Evolutionary conservation across 805 yeast genomes (phyloP).

Genomic region (Starmerella kuoi): DNA sequence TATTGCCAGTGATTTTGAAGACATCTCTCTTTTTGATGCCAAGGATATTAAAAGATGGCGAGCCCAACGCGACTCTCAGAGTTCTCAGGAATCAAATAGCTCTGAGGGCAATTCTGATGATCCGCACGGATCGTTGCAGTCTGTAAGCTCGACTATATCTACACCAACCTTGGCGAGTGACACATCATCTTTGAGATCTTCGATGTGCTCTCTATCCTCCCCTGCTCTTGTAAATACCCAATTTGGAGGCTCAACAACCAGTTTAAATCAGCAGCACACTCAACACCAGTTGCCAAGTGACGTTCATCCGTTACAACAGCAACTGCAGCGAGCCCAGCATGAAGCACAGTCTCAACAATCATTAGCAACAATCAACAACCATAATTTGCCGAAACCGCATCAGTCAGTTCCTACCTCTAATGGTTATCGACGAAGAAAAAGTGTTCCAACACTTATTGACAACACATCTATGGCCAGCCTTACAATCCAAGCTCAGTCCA

Average conservation of each 20-base stretch:
- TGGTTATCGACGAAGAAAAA: conserved; percentile 11
- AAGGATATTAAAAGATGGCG: conserved; percentile 1
- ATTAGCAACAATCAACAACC: not conserved
- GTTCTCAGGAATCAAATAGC: not conserved
- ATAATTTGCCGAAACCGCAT: not conserved
- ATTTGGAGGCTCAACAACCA: not conserved
- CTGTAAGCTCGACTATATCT: conserved; percentile 15
- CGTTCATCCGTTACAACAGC: too few relatives aligned
- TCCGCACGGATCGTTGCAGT: conserved; percentile 9
- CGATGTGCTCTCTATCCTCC: conserved; percentile 16
- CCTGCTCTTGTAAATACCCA: conserved; percentile 15
- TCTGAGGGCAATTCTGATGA: not conserved
- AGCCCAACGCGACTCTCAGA: not conserved
- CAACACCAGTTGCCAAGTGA: not conserved
- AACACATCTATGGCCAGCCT: conserved; percentile 24
- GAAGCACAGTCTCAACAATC: not conserved
- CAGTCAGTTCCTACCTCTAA: not conserved
- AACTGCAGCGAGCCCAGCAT: too few relatives aligned
- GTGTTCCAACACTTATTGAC: conserved; percentile 18
- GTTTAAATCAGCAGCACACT: not conserved
- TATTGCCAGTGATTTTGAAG: conserved; percentile 18
- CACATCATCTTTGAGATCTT: conserved; percentile 21
- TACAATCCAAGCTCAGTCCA: conserved; percentile 15
- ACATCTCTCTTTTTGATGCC: conserved; percentile 16
- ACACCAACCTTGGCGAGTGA: conserved; percentile 23